Conservation (phyloP, 164 flowering plant genomes). For the Kingdonia uniflora region DNA sequence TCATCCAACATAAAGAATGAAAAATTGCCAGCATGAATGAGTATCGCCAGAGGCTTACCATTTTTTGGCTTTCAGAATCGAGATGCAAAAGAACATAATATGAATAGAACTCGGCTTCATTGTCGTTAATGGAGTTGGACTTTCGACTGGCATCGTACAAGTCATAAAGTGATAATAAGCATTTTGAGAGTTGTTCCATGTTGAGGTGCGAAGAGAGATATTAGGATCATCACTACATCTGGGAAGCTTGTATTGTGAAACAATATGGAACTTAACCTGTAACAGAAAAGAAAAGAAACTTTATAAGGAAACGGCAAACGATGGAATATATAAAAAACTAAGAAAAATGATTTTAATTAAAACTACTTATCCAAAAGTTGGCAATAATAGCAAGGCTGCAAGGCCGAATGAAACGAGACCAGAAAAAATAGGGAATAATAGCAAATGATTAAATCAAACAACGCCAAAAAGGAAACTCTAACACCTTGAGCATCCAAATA, state of each 20-base stretch:
- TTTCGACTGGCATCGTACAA: conserved; percentile 48
- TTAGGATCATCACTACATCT: conserved; percentile 19
- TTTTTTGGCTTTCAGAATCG: conserved; percentile 37
- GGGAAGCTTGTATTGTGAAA: conserved; percentile 62
- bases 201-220: conserved; percentile 60
- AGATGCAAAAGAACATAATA: conserved; percentile 79
- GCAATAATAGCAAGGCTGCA: too few species aligned
- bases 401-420: too few species aligned
- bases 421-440: too few species aligned
- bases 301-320: too few species aligned
- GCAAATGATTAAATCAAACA: too few species aligned
- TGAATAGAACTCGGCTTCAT: conserved; percentile 75
- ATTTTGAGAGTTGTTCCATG: conserved; percentile 77
- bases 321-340: too few species aligned
- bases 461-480: too few species aligned
- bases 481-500: too few species aligned
- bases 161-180: conserved; percentile 48
- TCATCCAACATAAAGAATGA: background rate
- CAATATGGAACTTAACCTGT: conserved; percentile 85
- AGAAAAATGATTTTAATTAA: too few species aligned
- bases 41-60: conserved; percentile 26
- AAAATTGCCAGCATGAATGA: background rate
- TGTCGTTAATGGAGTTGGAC: conserved; percentile 18
- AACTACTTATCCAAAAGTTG: too few species aligned
- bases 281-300: background rate